Percentiles rank a stretch among this genome's conserved stretches.
Evolutionary conservation across 1,284 basidiomycete species (phyloP).

Genomic region (Austroboletus olivaceoglutinosus): DNA sequence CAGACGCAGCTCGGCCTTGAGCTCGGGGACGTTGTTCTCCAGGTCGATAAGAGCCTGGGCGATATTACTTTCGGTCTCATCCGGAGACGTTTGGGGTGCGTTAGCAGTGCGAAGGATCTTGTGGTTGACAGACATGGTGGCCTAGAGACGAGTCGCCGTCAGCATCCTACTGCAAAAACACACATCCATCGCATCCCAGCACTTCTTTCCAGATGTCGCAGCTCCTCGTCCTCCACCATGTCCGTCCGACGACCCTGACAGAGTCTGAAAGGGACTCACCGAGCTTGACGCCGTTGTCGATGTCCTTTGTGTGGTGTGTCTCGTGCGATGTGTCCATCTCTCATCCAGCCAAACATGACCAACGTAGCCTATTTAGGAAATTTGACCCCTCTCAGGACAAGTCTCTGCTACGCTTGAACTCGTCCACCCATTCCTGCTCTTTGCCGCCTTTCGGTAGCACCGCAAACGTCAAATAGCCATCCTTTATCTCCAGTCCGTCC

Average conservation of each 20-base stretch:
- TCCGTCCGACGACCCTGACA: conserved; percentile 15
- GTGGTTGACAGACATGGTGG: conserved; percentile 69
- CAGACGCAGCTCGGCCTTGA: conserved; percentile 93
- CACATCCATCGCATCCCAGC: conserved; percentile 49
- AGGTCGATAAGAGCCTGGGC: conserved; percentile 98
- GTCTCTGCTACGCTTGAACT: conserved; percentile 70
- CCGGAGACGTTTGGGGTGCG: conserved; percentile 84
- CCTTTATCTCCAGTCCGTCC: conserved; percentile 83
- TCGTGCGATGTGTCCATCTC: conserved; percentile 8
- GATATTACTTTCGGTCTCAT: conserved; percentile 91
- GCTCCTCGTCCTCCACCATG: conserved; percentile 4
- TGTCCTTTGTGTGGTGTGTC: conserved; percentile 26
- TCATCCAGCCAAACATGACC: conserved; percentile 32
- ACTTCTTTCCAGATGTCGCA: conserved; percentile 23
- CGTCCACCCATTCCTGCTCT: conserved; percentile 86
- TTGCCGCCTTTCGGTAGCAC: conserved; percentile 82
- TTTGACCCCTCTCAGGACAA: conserved; percentile 10
- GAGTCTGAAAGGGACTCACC: conserved; percentile 41
- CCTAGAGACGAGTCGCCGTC: conserved; percentile 38
- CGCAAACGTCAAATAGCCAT: conserved; percentile 84
- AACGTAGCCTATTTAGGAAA: conserved; percentile 21
- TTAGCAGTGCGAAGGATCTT: conserved; percentile 98
- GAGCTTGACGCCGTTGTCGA: conserved; percentile 43
- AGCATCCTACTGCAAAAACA: conserved; percentile 40
- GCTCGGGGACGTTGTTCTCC: conserved; percentile 96